Percentiles rank a stretch among this genome's conserved stretches.
phyloP scores from a whole-genome alignment of 768 basidiomycete genomes.

The Dacryopinax primogenitus region DNA sequence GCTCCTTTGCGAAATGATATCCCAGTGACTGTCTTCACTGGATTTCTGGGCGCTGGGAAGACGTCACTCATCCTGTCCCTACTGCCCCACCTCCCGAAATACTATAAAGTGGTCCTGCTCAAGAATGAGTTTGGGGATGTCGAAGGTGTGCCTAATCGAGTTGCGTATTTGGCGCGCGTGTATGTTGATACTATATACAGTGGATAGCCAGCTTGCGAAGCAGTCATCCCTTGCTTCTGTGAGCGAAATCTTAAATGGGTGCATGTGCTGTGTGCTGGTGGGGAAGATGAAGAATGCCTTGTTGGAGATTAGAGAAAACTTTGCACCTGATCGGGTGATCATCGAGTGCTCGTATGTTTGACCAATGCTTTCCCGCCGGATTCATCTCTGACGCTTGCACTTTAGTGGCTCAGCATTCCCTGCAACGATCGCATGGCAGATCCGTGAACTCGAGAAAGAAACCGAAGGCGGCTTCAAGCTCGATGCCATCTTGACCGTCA shows the following conservation, averaged over 20 bases:
- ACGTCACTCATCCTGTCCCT: constrained; percentile 72
- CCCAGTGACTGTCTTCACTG: constrained; percentile 91
- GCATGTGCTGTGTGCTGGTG: constrained; percentile 91
- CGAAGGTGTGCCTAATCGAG: constrained; percentile 41
- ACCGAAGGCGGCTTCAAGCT: constrained; percentile 62
- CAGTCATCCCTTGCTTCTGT: constrained; percentile 76
- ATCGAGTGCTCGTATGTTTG: constrained; percentile 82
- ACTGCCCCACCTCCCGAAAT: constrained; percentile 64
- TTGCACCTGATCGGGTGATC: constrained; percentile 76
- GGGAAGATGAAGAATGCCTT: constrained; percentile 89
- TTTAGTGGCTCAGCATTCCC: constrained; percentile 85
- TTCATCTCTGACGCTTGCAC: background rate
- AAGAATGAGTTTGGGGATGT: constrained; percentile 97
- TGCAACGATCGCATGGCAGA: constrained; percentile 87
- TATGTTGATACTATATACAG: constrained; percentile 29
- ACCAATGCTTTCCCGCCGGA: background rate
- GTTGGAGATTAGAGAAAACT: constrained; percentile 78
- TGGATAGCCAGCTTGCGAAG: constrained; percentile 81
- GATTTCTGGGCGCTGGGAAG: constrained; percentile 75
- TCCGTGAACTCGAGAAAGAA: constrained; percentile 75
- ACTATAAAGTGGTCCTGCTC: constrained; percentile 78
- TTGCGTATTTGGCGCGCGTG: background rate
- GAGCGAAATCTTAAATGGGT: constrained; percentile 91
- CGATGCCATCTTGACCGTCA: constrained; percentile 82
- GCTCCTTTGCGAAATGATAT: constrained; percentile 29